A percentile compares a stretch with the other conserved stretches of the same genome.
Evolutionary conservation across 2,329 filamentous ascomycete species (phyloP).

Genomic region (Stagonosporopsis chrysanthemi): DNA sequence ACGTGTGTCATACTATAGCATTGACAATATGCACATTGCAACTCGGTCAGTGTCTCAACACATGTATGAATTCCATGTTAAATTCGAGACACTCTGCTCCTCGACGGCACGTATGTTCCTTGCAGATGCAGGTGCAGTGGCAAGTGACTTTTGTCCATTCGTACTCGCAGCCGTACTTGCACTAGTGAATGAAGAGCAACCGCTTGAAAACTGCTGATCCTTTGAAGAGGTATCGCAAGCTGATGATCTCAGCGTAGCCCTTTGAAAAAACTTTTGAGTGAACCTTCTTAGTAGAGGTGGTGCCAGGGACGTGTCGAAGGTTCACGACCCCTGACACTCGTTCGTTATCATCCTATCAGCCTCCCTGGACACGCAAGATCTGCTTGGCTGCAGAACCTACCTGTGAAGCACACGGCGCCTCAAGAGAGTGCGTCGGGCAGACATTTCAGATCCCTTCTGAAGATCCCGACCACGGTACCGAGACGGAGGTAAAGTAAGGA

Average conservation of each 20-base stretch:
- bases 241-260: no score
- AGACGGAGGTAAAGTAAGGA: not conserved
- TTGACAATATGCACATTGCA: conserved; percentile 7
- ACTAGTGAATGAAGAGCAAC: not conserved
- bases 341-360: conserved; percentile 3
- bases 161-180: not conserved
- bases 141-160: not conserved
- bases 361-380: conserved; percentile 2
- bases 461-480: not conserved
- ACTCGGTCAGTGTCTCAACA: not conserved
- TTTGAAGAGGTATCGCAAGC: not conserved
- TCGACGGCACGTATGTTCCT: not conserved
- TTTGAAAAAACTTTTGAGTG: not conserved
- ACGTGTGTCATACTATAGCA: conserved; percentile 6
- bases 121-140: not conserved
- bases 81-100: conserved; percentile 3
- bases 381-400: conserved; percentile 5
- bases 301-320: not conserved
- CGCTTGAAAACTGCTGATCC: not conserved
- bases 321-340: not conserved
- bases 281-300: not conserved
- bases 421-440: not conserved
- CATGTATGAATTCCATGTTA: not conserved
- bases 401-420: not conserved
- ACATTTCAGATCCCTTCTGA: not conserved